A percentile compares a stretch with the other conserved stretches of the same genome.
These are phyloP conservation scores for Trametes punicea DNA, from an alignment of 768 basidiomycete genomes.

Conservation along the genomic window DNA sequence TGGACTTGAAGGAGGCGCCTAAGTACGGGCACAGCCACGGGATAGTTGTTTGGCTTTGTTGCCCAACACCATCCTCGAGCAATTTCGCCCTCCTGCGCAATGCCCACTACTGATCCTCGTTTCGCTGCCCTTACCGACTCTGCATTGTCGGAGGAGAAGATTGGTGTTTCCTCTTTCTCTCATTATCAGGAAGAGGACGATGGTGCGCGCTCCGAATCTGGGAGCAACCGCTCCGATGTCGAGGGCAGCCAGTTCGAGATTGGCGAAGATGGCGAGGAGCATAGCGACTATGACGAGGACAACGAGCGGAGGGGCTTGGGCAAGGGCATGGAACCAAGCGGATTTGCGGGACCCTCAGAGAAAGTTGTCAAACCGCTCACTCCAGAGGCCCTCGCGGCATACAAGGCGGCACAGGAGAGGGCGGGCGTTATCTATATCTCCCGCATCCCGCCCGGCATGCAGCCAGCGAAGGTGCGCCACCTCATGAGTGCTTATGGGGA, in stretches of 20 bases:
- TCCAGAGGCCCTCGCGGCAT: conserved; percentile 69
- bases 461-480: conserved; percentile 91
- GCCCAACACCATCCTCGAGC: conserved; percentile 6
- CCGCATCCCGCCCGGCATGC: conserved; percentile 96
- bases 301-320: conserved; percentile 26
- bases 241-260: neutral
- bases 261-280: conserved; percentile 25
- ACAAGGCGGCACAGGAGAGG: conserved; percentile 66
- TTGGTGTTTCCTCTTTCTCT: conserved; percentile 2
- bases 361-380: conserved; percentile 72
- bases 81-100: neutral
- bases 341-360: conserved; percentile 53
- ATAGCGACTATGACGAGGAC: conserved; percentile 26
- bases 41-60: conserved; percentile 14
- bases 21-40: neutral
- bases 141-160: conserved; percentile 8
- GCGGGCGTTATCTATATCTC: conserved; percentile 94
- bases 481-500: conserved; percentile 89
- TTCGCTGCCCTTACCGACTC: conserved; percentile 22
- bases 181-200: neutral
- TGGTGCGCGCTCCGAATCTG: neutral
- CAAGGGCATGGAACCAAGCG: conserved; percentile 56
- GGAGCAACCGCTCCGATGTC: neutral
- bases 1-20: neutral
- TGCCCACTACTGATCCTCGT: conserved; percentile 21